Conservation (phyloP, 805 yeast species). For the Candida easanensis region DNA sequence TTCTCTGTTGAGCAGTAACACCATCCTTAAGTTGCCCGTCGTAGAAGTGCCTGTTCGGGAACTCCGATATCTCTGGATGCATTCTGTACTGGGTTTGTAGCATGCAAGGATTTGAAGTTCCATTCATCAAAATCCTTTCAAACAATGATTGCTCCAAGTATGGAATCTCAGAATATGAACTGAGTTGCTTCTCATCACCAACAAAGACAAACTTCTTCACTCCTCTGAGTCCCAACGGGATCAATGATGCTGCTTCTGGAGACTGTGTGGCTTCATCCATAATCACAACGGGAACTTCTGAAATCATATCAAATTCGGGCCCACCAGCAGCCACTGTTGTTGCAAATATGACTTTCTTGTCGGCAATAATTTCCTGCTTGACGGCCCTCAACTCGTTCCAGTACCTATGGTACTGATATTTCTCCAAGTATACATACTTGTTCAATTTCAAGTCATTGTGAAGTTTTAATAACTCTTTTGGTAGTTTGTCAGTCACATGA, state of each 20-base stretch:
- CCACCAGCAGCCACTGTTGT: constrained; percentile 74
- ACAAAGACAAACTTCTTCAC: constrained; percentile 65
- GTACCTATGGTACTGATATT: neutral
- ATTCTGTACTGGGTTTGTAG: constrained; percentile 65
- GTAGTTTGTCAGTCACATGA: constrained; percentile 47
- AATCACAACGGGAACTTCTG: constrained; percentile 59
- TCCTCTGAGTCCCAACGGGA: constrained; percentile 65
- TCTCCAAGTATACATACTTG: neutral
- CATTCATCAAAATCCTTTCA: constrained; percentile 61
- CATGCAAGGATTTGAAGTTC: constrained; percentile 59
- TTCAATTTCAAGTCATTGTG: neutral
- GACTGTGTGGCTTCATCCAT: constrained; percentile 80
- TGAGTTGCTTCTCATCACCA: constrained; percentile 65
- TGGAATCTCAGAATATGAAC: constrained; percentile 67
- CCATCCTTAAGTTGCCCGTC: constrained; percentile 52
- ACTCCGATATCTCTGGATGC: constrained; percentile 61
- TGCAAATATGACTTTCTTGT: constrained; percentile 65
- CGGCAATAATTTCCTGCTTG: constrained; percentile 46
- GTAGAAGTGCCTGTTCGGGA: constrained; percentile 52
- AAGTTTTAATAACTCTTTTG: constrained; percentile 32
- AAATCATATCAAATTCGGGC: constrained; percentile 52
- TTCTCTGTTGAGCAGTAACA: constrained; percentile 48
- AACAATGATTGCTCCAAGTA: constrained; percentile 62
- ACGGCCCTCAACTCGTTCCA: constrained; percentile 27
- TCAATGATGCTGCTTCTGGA: constrained; percentile 65